Evolutionary conservation across 2,329 filamentous ascomycete genomes (phyloP), one percentile per base, ranked within the genome.

Genomic region (Neoscytalidium dimidiatum): DNA sequence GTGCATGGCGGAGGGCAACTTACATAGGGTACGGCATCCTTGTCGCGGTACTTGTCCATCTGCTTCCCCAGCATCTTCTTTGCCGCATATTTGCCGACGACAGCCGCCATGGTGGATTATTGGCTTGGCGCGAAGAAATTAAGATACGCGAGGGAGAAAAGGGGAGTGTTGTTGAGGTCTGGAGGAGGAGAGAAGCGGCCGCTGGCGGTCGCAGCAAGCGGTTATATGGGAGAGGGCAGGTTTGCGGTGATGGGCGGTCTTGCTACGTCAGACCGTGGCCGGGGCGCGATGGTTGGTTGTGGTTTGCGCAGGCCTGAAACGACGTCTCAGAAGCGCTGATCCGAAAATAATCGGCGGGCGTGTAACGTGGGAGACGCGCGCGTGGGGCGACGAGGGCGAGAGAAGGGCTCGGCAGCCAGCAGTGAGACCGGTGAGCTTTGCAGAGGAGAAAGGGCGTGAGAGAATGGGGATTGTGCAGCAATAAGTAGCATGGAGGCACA

Each of bases 51-150:
- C 68, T 83, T 79, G 66, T 78, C 74, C 79, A 83, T 79, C 69
- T 83, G 78, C 67, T 77, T 79, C 51, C 73, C 70, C 66, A 84
- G 73, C 68, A 83, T 73, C 75, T 83, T 82, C 73, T 81, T 81
- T 46, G 81, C 81, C 8, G 81, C 82, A 71, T 80, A 82, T 68
- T 83, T 83, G 65, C 77, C 81, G 35, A 83, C 74, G 57, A 74
- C 70, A 62, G 73, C 72, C 51, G 82, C 78, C 82, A 84, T 84
- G 71, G 64, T 75, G 68, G 3, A 46, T 28, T 60, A 60, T 60
- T 60, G 56, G 56, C 56, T 60, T 60, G 56, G 56, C 56, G 56
- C 35, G 28, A 46, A 11, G 28, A 58, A 48, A 60, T 60, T 60
- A 46, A 28, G 41, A 60, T 46, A 46, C 56, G 56, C 56, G n/a